These are phyloP conservation scores for Vanrija sp. DNA, from an alignment of 1,284 basidiomycete species.

Conservation along the genomic window DNA sequence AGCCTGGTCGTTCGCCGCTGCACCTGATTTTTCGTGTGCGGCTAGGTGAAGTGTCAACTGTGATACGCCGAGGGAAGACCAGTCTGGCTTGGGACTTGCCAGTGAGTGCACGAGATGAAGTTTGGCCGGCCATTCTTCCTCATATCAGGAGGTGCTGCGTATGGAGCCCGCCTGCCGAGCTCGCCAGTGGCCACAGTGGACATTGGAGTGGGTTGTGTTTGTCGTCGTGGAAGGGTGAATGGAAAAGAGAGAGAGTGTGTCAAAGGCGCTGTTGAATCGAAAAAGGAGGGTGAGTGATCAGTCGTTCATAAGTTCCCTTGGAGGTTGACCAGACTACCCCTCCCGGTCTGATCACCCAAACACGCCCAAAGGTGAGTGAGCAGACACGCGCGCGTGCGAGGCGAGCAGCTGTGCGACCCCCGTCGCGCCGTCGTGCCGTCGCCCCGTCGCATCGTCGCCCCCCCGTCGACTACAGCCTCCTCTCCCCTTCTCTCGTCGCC, in stretches of 20 bases:
- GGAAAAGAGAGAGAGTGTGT: not conserved
- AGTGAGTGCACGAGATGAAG: constrained; percentile 16
- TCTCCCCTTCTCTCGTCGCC: too few relatives aligned
- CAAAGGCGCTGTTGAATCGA: not conserved
- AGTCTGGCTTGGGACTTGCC: not conserved
- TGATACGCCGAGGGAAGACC: not conserved
- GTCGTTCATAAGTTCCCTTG: too few relatives aligned
- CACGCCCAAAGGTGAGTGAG: too few relatives aligned
- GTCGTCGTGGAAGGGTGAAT: not conserved
- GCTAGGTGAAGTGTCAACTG: not conserved
- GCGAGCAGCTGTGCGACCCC: too few relatives aligned
- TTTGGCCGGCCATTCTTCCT: constrained; percentile 1
- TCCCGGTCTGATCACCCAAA: too few relatives aligned
- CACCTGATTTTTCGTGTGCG: constrained; percentile 22
- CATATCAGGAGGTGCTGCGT: not conserved
- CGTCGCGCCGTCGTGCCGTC: too few relatives aligned
- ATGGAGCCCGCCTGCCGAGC: not conserved
- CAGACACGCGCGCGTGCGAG: too few relatives aligned
- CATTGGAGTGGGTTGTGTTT: not conserved
- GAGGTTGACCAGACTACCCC: too few relatives aligned
- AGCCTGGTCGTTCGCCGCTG: constrained; percentile 15
- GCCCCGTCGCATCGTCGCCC: too few relatives aligned
- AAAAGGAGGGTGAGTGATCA: too few relatives aligned
- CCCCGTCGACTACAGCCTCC: too few relatives aligned
- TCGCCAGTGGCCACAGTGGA: not conserved